Evolutionary conservation across 495 filamentous ascomycete species (phyloP).

Genomic region (Neurospora sp.): DNA sequence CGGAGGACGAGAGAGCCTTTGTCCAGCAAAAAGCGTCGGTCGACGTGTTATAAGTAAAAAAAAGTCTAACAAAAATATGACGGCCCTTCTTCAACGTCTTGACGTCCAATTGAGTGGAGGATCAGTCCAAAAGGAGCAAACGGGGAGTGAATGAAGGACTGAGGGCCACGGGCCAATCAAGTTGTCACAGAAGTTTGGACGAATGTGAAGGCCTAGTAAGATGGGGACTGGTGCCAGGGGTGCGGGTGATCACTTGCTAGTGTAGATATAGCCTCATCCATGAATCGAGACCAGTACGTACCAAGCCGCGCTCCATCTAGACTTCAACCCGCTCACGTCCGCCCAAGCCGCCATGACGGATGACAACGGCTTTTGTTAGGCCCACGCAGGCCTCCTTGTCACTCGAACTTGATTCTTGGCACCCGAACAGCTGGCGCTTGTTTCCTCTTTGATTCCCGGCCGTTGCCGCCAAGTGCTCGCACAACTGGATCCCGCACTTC

Average conservation of each 20-base stretch:
- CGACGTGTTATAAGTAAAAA: neutral
- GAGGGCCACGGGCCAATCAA: neutral
- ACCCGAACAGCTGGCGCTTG: neutral
- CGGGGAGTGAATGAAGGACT: neutral
- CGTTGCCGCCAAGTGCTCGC: neutral
- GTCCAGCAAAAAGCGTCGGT: neutral
- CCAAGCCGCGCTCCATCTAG: neutral
- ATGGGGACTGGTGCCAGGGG: neutral
- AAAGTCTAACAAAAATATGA: neutral
- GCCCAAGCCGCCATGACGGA: neutral
- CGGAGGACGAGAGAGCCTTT: neutral
- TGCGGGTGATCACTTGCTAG: neutral
- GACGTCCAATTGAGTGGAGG: neutral
- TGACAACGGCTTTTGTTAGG: neutral
- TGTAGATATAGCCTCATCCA: neutral
- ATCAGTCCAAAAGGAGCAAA: neutral
- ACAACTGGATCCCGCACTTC: neutral
- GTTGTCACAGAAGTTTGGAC: neutral
- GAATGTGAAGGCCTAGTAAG: neutral
- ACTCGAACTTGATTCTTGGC: neutral
- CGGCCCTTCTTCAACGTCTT: neutral
- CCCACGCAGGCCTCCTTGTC: neutral
- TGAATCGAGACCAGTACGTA: neutral
- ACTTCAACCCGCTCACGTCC: neutral
- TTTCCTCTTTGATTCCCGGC: neutral